These are phyloP conservation scores for Phytophthora megakarya DNA, from an alignment of 352 stramenopile species.

Conservation along the genomic window DNA sequence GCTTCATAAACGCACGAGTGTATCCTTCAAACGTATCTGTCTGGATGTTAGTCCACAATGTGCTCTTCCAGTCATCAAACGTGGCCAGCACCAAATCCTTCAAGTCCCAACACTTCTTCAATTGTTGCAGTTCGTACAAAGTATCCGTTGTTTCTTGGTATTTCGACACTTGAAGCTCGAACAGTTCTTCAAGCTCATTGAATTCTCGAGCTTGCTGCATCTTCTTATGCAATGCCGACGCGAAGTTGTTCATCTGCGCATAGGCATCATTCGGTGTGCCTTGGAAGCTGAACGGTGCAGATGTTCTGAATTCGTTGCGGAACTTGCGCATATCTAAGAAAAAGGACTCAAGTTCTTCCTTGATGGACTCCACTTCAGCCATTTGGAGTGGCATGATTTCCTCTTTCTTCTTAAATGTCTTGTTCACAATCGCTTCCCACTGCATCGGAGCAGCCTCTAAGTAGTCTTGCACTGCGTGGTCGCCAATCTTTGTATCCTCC, in stretches of 20 bases:
- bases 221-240: slow-evolving; percentile 67
- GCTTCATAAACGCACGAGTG: slow-evolving; percentile 84
- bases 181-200: slow-evolving; percentile 87
- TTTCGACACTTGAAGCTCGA: slow-evolving; percentile 87
- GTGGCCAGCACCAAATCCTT: slow-evolving; percentile 83
- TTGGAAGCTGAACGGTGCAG: slow-evolving; percentile 94
- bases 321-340: slow-evolving; percentile 95
- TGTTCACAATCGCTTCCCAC: slow-evolving; percentile 98
- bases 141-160: slow-evolving; percentile 91
- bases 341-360: slow-evolving; percentile 94
- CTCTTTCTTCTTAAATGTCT: slow-evolving; percentile 98
- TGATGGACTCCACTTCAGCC: slow-evolving; percentile 94
- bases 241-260: slow-evolving; percentile 82
- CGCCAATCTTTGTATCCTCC: slow-evolving; percentile 86
- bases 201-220: slow-evolving; percentile 86
- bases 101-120: slow-evolving; percentile 89
- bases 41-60: slow-evolving; percentile 82
- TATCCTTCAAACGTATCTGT: slow-evolving; percentile 82
- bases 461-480: slow-evolving; percentile 89
- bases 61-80: slow-evolving; percentile 88
- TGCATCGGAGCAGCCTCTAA: slow-evolving; percentile 95
- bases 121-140: slow-evolving; percentile 82
- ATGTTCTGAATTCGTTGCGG: slow-evolving; percentile 93
- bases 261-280: slow-evolving; percentile 85
- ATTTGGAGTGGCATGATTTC: slow-evolving; percentile 98